phyloP scores from a whole-genome alignment of 2,329 filamentous ascomycete genomes.

The Teratosphaeria viscida region DNA sequence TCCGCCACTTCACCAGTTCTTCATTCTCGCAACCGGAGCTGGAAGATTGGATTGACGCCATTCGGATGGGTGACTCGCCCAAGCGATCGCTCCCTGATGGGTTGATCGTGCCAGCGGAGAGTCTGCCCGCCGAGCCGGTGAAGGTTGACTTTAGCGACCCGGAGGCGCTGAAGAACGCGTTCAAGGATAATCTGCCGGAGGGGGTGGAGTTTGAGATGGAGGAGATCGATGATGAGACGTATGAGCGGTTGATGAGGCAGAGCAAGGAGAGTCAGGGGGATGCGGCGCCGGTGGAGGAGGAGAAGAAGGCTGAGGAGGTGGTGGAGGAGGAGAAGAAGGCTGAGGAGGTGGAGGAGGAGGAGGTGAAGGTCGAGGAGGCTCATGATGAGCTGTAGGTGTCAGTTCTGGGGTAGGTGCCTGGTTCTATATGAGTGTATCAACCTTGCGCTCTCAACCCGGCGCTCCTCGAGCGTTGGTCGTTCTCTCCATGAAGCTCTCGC shows the following conservation, averaged over 20 bases:
- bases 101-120: slow-evolving; percentile 24
- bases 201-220: slow-evolving; percentile 24
- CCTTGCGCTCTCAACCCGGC: too few species aligned
- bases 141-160: slow-evolving; percentile 2
- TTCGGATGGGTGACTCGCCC: slow-evolving; percentile 74
- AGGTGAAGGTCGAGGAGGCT: not conserved
- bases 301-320: not conserved
- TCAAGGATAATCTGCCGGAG: slow-evolving; percentile 18
- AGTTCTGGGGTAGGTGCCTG: not conserved
- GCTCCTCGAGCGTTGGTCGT: too few species aligned
- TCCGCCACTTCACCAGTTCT: slow-evolving; percentile 57
- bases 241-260: slow-evolving; percentile 21
- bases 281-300: not conserved
- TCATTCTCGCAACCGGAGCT: slow-evolving; percentile 42
- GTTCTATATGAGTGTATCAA: not conserved
- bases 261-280: not conserved
- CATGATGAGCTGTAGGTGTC: slow-evolving; percentile 3
- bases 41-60: slow-evolving; percentile 82
- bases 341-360: not conserved
- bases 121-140: slow-evolving; percentile 16
- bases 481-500: too few species aligned
- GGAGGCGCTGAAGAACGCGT: slow-evolving; percentile 7
- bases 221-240: slow-evolving; percentile 25
- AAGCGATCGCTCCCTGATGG: slow-evolving; percentile 59
- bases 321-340: not conserved